A percentile compares a stretch with the other conserved stretches of the same genome.
Conservation (phyloP, 1,284 basidiomycete genomes). For the Blastosporella zonata region DNA sequence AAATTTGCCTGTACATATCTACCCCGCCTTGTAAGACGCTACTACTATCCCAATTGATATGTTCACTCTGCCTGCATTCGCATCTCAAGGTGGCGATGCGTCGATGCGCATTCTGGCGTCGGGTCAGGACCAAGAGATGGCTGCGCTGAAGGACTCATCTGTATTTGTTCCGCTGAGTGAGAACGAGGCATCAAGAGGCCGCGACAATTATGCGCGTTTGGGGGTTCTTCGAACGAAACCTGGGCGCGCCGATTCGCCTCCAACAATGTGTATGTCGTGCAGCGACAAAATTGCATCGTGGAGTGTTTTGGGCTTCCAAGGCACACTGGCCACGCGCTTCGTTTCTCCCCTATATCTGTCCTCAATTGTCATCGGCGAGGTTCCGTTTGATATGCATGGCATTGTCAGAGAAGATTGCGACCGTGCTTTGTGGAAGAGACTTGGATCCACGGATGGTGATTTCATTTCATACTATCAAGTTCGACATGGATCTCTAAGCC, state of each 20-base stretch:
- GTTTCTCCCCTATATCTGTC: slow-evolving; percentile 65
- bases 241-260: slow-evolving; percentile 80
- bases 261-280: slow-evolving; percentile 82
- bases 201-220: slow-evolving; percentile 71
- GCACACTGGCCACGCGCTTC: slow-evolving; percentile 61
- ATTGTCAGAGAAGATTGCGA: slow-evolving; percentile 54
- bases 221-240: slow-evolving; percentile 88
- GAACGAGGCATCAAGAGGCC: slow-evolving; percentile 59
- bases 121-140: slow-evolving; percentile 67
- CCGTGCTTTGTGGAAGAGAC: slow-evolving; percentile 55
- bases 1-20: slow-evolving; percentile 78
- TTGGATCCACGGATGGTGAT: slow-evolving; percentile 28
- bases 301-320: slow-evolving; percentile 82
- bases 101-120: slow-evolving; percentile 78
- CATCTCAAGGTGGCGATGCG: slow-evolving; percentile 77
- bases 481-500: not conserved
- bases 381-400: slow-evolving; percentile 38
- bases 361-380: slow-evolving; percentile 70
- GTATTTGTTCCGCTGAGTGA: slow-evolving; percentile 34
- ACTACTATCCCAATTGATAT: slow-evolving; percentile 3
- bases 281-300: slow-evolving; percentile 89
- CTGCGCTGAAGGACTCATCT: slow-evolving; percentile 58
- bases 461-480: not conserved
- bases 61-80: slow-evolving; percentile 9
- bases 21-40: slow-evolving; percentile 77